Evolutionary conservation across 148 eudicot species (phyloP), one percentile per base, ranked within the genome.

Genomic region (Euryodendron excelsum): DNA sequence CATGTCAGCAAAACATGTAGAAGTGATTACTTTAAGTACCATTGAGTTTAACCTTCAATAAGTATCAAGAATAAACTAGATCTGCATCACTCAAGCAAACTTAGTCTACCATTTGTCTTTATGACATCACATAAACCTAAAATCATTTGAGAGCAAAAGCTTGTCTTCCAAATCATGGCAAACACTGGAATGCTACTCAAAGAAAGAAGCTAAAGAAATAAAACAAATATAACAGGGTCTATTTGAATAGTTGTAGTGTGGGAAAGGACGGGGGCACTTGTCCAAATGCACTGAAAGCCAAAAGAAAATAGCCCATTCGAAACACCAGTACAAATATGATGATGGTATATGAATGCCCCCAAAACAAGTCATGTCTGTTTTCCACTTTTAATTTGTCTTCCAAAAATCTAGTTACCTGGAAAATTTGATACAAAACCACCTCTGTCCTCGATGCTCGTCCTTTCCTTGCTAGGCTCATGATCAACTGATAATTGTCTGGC

Each of bases 341-440:
- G n/a, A 36, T 4, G 8, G 55, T 2, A 15, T 3, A 2, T 9
- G 15, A 45, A 69, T 23, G 33, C 56, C 36, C 68, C 68, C 30
- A 76, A 18, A 17, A 64, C 58, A 66, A 8, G 2, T 62, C 3
- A 21, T 33, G 71, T 23, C 12, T 17, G 11, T 45, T 25, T 76
- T 10, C 6, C 33, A 36, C 23, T 39, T 39, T 39, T 39, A 39
- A 39, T 39, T 30, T 33, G 2, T 39, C 31, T 17, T 33, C 27
- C 21, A 63, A 10, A 73, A 30, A 7, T 80, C 20, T 18, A 44
- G 36, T 31, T 89, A 93, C 99, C 98, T 85, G 98, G 99, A 81
- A 96, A 89, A 56, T 81, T 91, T 74, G 98, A 69, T 62, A 96
- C 99, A 72, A 96, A 96, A 23, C 99, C 99, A 76, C 99, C 98